These are phyloP conservation scores for Crithidia fasciculata DNA, from an alignment of 208 protist genomes.

Conservation along the genomic window DNA sequence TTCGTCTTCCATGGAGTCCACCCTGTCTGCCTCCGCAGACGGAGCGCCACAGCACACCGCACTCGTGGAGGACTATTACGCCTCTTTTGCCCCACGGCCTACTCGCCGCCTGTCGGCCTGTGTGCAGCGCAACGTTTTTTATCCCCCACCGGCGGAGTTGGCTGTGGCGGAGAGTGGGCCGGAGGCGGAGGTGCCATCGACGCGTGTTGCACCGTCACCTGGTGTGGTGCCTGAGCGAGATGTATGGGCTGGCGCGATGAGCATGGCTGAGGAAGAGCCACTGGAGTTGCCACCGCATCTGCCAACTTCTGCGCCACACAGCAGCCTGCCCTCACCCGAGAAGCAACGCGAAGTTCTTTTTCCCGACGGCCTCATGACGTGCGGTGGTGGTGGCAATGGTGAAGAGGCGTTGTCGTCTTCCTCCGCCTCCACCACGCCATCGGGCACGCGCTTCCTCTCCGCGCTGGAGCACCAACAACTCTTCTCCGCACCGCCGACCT, in stretches of 20 bases:
- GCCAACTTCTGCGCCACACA: no score
- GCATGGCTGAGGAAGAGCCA: no score
- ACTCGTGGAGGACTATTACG: no score
- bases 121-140: constrained; percentile 20
- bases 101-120: neutral
- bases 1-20: neutral
- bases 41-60: neutral
- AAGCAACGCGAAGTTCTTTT: no score
- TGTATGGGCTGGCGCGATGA: no score
- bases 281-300: no score
- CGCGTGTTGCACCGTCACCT: no score
- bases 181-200: neutral
- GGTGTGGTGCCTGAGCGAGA: no score
- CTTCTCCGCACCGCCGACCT: neutral
- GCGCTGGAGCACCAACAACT: constrained; percentile 20
- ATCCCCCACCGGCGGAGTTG: constrained; percentile 23
- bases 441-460: constrained; percentile 15
- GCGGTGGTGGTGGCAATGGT: no score
- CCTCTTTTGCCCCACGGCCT: neutral
- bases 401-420: neutral
- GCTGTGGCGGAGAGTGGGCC: neutral
- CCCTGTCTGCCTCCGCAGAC: neutral
- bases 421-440: neutral
- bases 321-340: no score
- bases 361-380: no score